Conservation (phyloP, 1,284 basidiomycete genomes). For the Pascua guehoae region DNA sequence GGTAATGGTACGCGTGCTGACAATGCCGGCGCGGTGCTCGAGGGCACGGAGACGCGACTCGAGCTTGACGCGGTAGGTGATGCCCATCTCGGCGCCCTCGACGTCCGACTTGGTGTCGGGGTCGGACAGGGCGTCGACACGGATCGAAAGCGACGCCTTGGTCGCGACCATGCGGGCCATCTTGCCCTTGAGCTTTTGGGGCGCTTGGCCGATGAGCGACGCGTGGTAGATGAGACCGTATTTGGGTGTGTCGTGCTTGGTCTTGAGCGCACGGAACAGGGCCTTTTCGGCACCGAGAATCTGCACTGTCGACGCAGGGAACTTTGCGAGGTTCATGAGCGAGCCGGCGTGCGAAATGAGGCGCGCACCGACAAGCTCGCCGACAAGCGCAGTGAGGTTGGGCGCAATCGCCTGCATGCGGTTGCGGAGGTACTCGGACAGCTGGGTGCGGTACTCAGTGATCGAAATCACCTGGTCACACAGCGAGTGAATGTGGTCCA, state of each 20-base stretch:
- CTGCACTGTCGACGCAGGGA: slow-evolving; percentile 96
- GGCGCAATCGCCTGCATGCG: slow-evolving; percentile 94
- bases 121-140: slow-evolving; percentile 93
- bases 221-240: slow-evolving; percentile 97
- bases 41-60: slow-evolving; percentile 88
- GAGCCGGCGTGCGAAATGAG: slow-evolving; percentile 96
- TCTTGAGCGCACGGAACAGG: slow-evolving; percentile 95
- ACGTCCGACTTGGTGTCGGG: slow-evolving; percentile 83
- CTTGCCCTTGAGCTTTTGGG: slow-evolving; percentile 98
- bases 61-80: slow-evolving; percentile 90
- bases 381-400: slow-evolving; percentile 91
- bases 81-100: slow-evolving; percentile 75
- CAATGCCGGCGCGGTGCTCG: slow-evolving; percentile 73
- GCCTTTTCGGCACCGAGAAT: slow-evolving; percentile 99
- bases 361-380: slow-evolving; percentile 92
- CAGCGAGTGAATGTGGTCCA: slow-evolving; percentile 87
- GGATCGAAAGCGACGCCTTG: slow-evolving; percentile 92
- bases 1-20: slow-evolving; percentile 60
- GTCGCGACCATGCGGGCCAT: slow-evolving; percentile 99
- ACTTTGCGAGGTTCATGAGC: slow-evolving; percentile 88
- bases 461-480: slow-evolving; percentile 98
- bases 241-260: slow-evolving; percentile 98
- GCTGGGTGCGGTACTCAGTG: slow-evolving; percentile 85
- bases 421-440: slow-evolving; percentile 91
- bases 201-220: slow-evolving; percentile 92